These are phyloP conservation scores for Ceratopteris richardii DNA, from an alignment of 75 land plant genomes.

Conservation along the genomic window DNA sequence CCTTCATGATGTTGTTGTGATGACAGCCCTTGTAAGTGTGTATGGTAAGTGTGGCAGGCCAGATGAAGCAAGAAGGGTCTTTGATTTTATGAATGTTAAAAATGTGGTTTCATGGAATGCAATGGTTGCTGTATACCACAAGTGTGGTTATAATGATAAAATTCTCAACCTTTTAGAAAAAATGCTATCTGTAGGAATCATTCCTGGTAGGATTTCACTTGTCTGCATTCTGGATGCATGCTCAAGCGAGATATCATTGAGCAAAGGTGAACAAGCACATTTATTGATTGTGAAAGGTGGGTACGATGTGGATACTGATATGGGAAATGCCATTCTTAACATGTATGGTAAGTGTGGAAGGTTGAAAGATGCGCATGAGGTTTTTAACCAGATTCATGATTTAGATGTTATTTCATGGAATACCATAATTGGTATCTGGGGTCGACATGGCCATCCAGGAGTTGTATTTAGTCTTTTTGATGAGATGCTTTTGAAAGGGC, in stretches of 20 bases:
- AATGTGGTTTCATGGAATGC: conserved; percentile 16
- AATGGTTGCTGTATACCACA: conserved; percentile 7
- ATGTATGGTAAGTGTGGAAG: conserved; percentile 20
- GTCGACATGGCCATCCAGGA: conserved; percentile 11
- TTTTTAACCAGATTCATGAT: background rate
- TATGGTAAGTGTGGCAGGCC: background rate
- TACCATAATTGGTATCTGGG: conserved; percentile 26
- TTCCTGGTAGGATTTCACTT: conserved; percentile 3
- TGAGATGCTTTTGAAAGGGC: conserved; percentile 7
- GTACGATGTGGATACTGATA: conserved; percentile 12
- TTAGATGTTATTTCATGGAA: conserved; percentile 33
- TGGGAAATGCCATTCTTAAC: conserved; percentile 18
- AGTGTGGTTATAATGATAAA: conserved; percentile 2
- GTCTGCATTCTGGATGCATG: too few species aligned
- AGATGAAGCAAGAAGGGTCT: conserved; percentile 1
- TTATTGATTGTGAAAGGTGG: conserved; percentile 32
- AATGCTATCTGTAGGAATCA: conserved; percentile 10
- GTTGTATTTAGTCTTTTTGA: conserved; percentile 11
- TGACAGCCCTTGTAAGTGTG: conserved; percentile 48
- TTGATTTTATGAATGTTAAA: background rate
- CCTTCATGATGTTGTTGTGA: conserved; percentile 33
- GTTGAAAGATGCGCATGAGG: conserved; percentile 11
- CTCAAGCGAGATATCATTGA: too few species aligned
- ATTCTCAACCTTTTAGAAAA: conserved; percentile 12
- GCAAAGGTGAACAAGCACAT: conserved; percentile 14